Conservation (phyloP, 305 asterid genomes). For the Fraxinus sp. region DNA sequence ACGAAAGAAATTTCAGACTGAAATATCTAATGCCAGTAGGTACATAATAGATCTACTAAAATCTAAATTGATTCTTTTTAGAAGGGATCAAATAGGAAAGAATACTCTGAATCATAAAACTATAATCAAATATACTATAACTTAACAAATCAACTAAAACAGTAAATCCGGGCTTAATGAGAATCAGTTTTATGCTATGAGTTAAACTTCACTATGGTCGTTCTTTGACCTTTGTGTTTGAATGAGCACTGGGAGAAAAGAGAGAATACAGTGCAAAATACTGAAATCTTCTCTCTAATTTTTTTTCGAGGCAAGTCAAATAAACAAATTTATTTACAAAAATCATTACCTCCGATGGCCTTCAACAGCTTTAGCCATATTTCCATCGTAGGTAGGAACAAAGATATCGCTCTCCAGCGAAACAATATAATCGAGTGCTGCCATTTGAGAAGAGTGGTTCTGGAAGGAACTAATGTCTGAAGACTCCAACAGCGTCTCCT, state of each 20-base stretch:
- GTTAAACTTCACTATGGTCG: neutral
- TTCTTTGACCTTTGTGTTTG: neutral
- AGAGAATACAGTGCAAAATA: neutral
- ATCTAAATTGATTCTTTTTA: neutral
- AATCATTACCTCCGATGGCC: conserved; percentile 77
- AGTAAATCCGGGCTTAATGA: neutral
- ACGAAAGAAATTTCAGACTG: neutral
- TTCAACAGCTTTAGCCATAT: conserved; percentile 89
- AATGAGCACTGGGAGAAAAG: neutral
- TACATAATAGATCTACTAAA: neutral
- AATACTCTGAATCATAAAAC: neutral
- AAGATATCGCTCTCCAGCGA: conserved; percentile 76
- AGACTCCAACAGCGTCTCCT: conserved; percentile 66
- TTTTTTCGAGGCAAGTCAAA: neutral
- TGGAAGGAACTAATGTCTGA: conserved; percentile 68
- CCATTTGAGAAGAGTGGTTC: conserved; percentile 84
- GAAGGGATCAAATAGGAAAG: neutral
- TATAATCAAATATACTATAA: neutral
- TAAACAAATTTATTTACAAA: neutral
- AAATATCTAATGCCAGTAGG: neutral
- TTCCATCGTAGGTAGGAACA: conserved; percentile 82
- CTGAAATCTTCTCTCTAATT: neutral
- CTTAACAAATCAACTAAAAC: neutral
- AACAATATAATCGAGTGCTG: conserved; percentile 80
- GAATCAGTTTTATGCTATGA: neutral